Evolutionary conservation across 345 rosid species (phyloP), one percentile per base, ranked within the genome.

Genomic region (Balakata baccata): DNA sequence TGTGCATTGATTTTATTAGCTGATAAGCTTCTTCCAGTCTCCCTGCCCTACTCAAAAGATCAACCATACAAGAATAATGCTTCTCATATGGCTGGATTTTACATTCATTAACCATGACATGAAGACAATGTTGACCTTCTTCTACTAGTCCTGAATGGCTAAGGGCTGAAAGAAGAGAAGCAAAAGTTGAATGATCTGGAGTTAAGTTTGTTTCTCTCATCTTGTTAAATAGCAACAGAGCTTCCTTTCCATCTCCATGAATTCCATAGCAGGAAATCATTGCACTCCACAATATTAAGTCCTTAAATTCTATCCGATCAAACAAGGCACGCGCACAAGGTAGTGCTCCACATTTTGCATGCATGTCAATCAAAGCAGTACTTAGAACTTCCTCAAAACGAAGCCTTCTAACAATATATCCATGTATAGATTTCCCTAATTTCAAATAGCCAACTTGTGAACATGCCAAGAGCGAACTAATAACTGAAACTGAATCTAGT

Each of bases 41-140:
- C 73, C 95, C 91, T 46, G 92, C 87, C 60, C 93, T 89, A 56
- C 93, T 84, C 50, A 86, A 79, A 64, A 92, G 92, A 80, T 92
- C 98, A 72, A 92, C 85, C 83, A 90, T 74, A 74, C 97, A 84
- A 23, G 82, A 86, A 60, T 83, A 87, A 70, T 90, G 94, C 76
- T 88, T 92, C 72, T 89, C 89, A 12, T 77, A 78, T 66, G 91
- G 90, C 61, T 83, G 75, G 74, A 88, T 88, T 14, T 84, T 84
- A 43, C 77, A 84, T 46, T 73, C 74, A 50, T 72, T 78, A 25
- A 71, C 75, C 94, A 90, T 87, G 64, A 49, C 51, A 72, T 78
- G 68, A 79, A 86, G 89, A 87, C 92, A 88, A 66, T 81, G 68
- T 50, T 51, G 84, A 78, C 95, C 90, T 81, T 86, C 89, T 82